phyloP scores from a whole-genome alignment of 2,329 filamentous ascomycete genomes.

The Hypoxylon sp. region DNA sequence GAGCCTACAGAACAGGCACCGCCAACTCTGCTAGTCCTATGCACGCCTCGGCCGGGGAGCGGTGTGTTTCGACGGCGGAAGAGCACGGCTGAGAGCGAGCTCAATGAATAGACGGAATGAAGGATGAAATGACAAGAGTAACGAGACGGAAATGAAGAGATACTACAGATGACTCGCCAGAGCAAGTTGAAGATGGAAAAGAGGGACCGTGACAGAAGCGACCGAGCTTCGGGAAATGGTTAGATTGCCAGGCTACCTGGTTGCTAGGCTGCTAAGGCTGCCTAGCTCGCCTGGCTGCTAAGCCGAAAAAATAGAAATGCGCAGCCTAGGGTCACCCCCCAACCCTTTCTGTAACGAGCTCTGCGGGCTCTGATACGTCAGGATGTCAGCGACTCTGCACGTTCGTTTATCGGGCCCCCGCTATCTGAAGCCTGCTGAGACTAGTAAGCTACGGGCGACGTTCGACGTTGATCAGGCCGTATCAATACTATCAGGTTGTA shows the following conservation, averaged over 20 bases:
- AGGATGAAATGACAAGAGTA: constrained; percentile 7
- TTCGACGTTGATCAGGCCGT: too few relatives aligned
- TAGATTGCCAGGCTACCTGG: not conserved
- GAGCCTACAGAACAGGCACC: not conserved
- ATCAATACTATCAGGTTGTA: too few relatives aligned
- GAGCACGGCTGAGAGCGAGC: constrained; percentile 18
- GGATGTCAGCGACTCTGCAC: too few relatives aligned
- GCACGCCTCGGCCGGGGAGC: constrained; percentile 19
- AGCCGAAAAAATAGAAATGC: too few relatives aligned
- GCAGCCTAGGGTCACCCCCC: too few relatives aligned
- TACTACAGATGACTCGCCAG: constrained; percentile 9
- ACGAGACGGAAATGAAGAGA: constrained; percentile 4
- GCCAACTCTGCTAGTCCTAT: constrained; percentile 9
- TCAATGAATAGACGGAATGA: constrained; percentile 13
- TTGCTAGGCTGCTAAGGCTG: not conserved
- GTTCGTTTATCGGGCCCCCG: too few relatives aligned
- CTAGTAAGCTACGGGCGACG: too few relatives aligned
- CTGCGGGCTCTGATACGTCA: too few relatives aligned
- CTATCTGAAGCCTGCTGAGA: too few relatives aligned
- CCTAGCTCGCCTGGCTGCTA: too few relatives aligned
- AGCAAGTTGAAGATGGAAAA: constrained; percentile 7
- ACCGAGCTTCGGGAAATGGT: constrained; percentile 29
- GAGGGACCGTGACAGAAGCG: constrained; percentile 15
- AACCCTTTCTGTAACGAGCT: too few relatives aligned
- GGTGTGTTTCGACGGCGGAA: constrained; percentile 5